A percentile compares a stretch with the other conserved stretches of the same genome.
These are phyloP conservation scores for Solidago caesia DNA, from an alignment of 129 eudicot species.

Conservation along the genomic window DNA sequence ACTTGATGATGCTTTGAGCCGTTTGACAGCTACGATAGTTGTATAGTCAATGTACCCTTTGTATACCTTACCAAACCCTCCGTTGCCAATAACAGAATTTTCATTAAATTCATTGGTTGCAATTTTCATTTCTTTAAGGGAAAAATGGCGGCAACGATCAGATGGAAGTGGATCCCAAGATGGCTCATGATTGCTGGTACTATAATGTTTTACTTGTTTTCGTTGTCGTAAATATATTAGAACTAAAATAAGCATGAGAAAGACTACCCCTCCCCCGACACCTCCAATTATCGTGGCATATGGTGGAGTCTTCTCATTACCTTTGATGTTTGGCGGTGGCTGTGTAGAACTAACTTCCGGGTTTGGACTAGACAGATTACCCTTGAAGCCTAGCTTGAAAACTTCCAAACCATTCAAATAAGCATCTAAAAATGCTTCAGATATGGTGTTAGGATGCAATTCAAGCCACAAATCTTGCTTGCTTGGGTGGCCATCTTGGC, in stretches of 20 bases:
- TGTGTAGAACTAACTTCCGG: neutral
- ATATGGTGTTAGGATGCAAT: slow-evolving; percentile 29
- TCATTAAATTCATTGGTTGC: neutral
- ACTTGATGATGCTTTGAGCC: neutral
- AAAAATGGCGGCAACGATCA: neutral
- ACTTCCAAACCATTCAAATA: slow-evolving; percentile 57
- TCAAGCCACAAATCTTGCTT: slow-evolving; percentile 44
- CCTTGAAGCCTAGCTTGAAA: slow-evolving; percentile 43
- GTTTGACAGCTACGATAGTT: neutral
- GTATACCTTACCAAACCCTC: slow-evolving; percentile 69
- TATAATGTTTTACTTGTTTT: neutral
- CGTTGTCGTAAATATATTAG: neutral
- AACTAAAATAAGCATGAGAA: neutral
- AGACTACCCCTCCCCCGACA: neutral
- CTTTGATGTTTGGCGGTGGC: neutral
- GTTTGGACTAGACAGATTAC: neutral
- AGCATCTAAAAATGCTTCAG: slow-evolving; percentile 25
- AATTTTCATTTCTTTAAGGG: neutral
- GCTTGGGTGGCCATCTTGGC: neutral
- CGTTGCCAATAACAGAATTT: slow-evolving; percentile 18
- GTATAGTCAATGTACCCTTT: slow-evolving; percentile 41
- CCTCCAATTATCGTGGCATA: neutral
- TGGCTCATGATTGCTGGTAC: neutral
- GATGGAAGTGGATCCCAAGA: too few relatives aligned
- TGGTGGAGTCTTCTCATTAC: neutral